Evolutionary conservation across 208 protist genomes (phyloP), one percentile per base, ranked within the genome.

Genomic region (Trypanosomatidae sp.): DNA sequence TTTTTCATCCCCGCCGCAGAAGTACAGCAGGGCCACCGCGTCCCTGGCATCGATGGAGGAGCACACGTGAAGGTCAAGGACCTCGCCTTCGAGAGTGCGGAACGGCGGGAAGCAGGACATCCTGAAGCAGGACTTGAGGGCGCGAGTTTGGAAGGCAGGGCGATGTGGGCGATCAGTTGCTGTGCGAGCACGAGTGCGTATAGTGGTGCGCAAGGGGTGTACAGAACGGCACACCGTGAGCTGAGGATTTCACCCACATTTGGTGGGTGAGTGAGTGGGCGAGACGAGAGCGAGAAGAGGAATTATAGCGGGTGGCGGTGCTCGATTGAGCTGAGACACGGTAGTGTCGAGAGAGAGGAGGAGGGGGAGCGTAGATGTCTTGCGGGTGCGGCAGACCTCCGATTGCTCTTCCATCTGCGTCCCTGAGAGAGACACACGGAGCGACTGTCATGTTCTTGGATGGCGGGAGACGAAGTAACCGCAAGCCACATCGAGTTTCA

Each of bases 41-140:
- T 85, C 76, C 49, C 52, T 73, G 22, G 76, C 33, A 25, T 72
- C 71, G 67, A 85, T 85, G 66, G 81, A 39, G n/a, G 77, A n/a
- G 43, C 46, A 70, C 49, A 85, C 68, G 56, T 70, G 53, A 66
- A 81, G 56, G 67, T 81, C 66, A 10, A 78, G 58, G 25, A 47
- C 39, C 46, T 85, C 76, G n/a, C 77, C 81, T 39, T 71, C 76
- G 44, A 82, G n/a, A 28, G 60, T 74, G 30, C n/a, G 19, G 58
- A 79, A 79, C 10, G n/a, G 17, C 8, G 74, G 79, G 56, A 81
- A 77, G 36, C 30, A 64, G 33, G 39, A 39, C 47, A 69, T 69
- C 12, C 17, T 25, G n/a, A n/a, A 17, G 58, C 58, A 28, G 22
- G 33, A 46, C 59, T 46, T 68, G 64, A 55, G n/a, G 64, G 64